A percentile compares a stretch with the other conserved stretches of the same genome.
Conservation (phyloP, 2,329 filamentous ascomycete species). For the Microcera coccophila region DNA sequence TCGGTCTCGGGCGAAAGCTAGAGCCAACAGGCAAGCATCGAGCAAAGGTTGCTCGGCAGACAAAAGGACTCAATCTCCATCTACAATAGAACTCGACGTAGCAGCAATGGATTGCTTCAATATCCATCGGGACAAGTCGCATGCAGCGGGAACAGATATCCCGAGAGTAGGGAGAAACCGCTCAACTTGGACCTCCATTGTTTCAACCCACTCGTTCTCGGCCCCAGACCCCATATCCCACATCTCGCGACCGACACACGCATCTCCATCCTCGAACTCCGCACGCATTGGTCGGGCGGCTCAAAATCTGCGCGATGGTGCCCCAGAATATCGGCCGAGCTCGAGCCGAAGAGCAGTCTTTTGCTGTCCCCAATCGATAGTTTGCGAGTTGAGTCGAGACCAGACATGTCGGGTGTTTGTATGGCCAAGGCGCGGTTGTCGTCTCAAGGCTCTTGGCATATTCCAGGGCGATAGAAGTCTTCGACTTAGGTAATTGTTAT, state of each 20-base stretch:
- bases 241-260: background rate
- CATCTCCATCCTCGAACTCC: background rate
- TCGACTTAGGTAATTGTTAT: background rate
- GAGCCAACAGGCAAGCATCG: too few relatives aligned
- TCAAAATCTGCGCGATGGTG: slow-evolving; percentile 4
- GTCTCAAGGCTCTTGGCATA: slow-evolving; percentile 21
- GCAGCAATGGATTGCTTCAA: too few relatives aligned
- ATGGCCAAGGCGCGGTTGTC: slow-evolving; percentile 14
- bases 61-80: too few relatives aligned
- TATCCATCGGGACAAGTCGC: too few relatives aligned
- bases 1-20: too few relatives aligned
- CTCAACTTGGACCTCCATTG: background rate
- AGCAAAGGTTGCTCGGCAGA: too few relatives aligned
- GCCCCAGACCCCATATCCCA: background rate
- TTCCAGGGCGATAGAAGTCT: slow-evolving; percentile 16
- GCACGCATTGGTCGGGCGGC: slow-evolving; percentile 7
- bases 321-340: slow-evolving; percentile 1
- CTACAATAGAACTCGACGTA: too few relatives aligned
- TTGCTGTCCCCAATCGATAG: background rate
- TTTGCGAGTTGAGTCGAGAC: background rate
- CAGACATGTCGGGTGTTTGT: slow-evolving; percentile 1
- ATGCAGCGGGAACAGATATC: too few relatives aligned
- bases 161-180: background rate
- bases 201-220: background rate
- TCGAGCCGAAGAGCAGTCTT: slow-evolving; percentile 5